Base-by-base conservation (phyloP, 2,329 filamentous ascomycete species). In the Lasiodiplodia sp. region DNA sequence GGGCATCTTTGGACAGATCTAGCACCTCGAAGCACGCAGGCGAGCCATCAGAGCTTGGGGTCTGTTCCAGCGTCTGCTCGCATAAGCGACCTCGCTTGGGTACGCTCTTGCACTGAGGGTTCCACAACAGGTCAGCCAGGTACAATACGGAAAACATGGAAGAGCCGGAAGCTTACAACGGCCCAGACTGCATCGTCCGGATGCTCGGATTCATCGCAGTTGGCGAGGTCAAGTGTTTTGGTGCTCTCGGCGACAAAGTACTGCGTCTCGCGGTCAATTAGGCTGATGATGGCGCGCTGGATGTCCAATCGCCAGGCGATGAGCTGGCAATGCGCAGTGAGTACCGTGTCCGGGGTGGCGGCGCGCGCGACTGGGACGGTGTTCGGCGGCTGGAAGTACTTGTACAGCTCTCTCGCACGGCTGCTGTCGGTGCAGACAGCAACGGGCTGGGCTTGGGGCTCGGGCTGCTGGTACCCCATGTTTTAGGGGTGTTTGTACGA, bases 181-280 rank as follows among this genome's bases (percentile, higher is more conserved):
- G 72, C 81, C 81, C 80, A 74, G 66, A 78, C 66, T 67, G 76
- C 67, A 76, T 78, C 70, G 69, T 75, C 62, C 21, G 57, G 63
- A 2, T 77, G 70, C 11, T 82, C 79, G 51, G 75, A 76, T 3
- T 75, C 69, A 4, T 71, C 69, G 31, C 73, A 73, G 37, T 83
- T 72, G 34, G 78, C 77, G 11, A 84, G 73, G 63, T 77, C 77
- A 7, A 81, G 71, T 0, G 79, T 80, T 68, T 78, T 79, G 3
- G 83, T 84, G 18, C 83, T 81, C 72, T 87, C 85, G n/a, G 83
- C 83, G 18, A 87, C 74, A 34, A 86, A 82, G 68, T 83, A 86
- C 70, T 86, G 83, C 25, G 76, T 79, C 10, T 83, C 78, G 25
- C 80, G 78, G 70, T 85, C 84, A 66, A 86, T 82, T 12, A 86